Base-by-base conservation (phyloP, 2,329 filamentous ascomycete genomes). In the Sporothrix globosa region DNA sequence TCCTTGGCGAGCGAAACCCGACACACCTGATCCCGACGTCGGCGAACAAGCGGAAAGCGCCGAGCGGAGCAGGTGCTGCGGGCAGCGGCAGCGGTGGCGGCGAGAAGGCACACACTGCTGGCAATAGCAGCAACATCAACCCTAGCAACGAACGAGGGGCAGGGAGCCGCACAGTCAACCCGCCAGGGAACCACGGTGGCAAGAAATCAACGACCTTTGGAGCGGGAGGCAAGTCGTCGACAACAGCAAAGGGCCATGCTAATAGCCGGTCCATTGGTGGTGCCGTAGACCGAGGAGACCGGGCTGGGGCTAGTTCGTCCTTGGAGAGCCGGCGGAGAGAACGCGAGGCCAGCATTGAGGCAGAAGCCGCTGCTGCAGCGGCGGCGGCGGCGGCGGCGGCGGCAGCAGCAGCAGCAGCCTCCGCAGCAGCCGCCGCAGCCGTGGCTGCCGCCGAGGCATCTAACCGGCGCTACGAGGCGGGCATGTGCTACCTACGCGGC, bases 401-500 rank as follows among this genome's bases (percentile, higher is more conserved):
- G 10, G 67, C 53, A 1, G 67, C 65, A 17, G 70, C 70, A 19
- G 70, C 69, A 2, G 69, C 56, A 27, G 71, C 68, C 13, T 65
- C 69, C 3, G 69, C 39, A 48, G 70, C 54, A 14, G 69, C 71
- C 0, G 73, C 56, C 4, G 71, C 67, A 14, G 68, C 60, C 9
- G 67, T 56, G n/a, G 72, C 73, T 1, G 71, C 70, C 1, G 73
- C 72, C 0, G 73, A 73, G n/a, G 73, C 73, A 17, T 73, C 73
- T 3, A 92, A 91, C 77, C 84, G 97, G 71, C 90, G 92, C 72
- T 97, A 96, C 76, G 95, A 99, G 81, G 96, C 96, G 0, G 93
- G 91, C 77, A 99, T 99, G 94, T 99, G 96, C 82, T 97, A 97
- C 79, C 83, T 99, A 68, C 87, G 96, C 30, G 96, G 96, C 5